phyloP scores from a whole-genome alignment of 1,139 yeast species.

The Diutina siamensis region DNA sequence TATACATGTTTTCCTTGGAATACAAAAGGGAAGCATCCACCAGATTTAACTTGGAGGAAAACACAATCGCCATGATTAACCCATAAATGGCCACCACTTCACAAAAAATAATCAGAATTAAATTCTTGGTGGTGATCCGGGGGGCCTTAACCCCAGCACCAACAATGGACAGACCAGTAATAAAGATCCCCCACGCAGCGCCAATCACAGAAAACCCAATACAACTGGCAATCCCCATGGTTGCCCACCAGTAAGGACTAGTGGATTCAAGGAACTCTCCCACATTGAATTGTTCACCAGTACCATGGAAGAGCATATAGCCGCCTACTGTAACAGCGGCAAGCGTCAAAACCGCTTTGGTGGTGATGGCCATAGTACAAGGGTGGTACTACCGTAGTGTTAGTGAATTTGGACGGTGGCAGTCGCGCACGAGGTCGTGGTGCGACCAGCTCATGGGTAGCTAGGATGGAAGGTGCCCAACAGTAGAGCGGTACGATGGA shows the following conservation, averaged over 20 bases:
- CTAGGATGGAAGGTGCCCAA: too few relatives aligned
- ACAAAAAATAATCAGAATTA: slow-evolving; percentile 94
- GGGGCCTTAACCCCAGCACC: slow-evolving; percentile 99
- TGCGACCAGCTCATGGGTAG: too few relatives aligned
- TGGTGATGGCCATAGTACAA: not conserved
- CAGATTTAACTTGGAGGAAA: slow-evolving; percentile 74
- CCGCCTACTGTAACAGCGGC: slow-evolving; percentile 25
- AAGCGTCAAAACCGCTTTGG: slow-evolving; percentile 7
- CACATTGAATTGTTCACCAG: slow-evolving; percentile 82
- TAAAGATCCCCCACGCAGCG: slow-evolving; percentile 98
- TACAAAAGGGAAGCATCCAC: slow-evolving; percentile 53
- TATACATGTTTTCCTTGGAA: slow-evolving; percentile 80
- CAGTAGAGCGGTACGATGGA: too few relatives aligned
- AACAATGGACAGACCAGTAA: slow-evolving; percentile 86
- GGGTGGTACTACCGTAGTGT: too few relatives aligned
- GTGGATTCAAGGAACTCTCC: slow-evolving; percentile 79
- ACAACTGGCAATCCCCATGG: slow-evolving; percentile 82
- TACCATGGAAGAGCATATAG: slow-evolving; percentile 79
- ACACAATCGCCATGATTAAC: slow-evolving; percentile 94
- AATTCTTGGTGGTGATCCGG: slow-evolving; percentile 90
- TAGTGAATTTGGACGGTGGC: too few relatives aligned
- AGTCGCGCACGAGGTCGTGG: too few relatives aligned
- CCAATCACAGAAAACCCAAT: slow-evolving; percentile 94
- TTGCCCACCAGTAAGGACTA: slow-evolving; percentile 97
- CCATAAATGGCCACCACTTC: slow-evolving; percentile 99